A percentile compares a stretch with the other conserved stretches of the same genome.
Conservation (phyloP, 2,329 filamentous ascomycete genomes). For the Chaetomiaceae sp. region DNA sequence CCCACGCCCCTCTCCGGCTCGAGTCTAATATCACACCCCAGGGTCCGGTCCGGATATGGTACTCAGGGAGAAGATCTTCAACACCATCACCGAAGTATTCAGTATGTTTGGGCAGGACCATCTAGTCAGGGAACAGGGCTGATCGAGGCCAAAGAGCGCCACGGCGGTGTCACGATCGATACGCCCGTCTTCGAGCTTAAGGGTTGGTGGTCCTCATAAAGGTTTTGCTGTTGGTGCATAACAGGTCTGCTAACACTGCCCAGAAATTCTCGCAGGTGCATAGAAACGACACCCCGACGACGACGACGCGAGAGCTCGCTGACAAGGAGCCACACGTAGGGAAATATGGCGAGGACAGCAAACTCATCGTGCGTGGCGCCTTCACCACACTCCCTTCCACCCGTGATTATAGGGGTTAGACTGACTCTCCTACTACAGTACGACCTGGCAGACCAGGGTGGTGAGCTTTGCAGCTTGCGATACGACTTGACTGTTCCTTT, state of each 20-base stretch:
- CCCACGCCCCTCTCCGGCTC: background rate
- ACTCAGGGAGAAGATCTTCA: slow-evolving; percentile 37
- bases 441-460: slow-evolving; percentile 77
- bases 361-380: slow-evolving; percentile 34
- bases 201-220: slow-evolving; percentile 29
- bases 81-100: slow-evolving; percentile 25
- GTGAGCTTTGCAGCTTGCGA: slow-evolving; percentile 73
- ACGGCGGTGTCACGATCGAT: slow-evolving; percentile 66
- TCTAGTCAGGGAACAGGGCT: slow-evolving; percentile 7
- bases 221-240: slow-evolving; percentile 35
- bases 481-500: slow-evolving; percentile 57
- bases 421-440: slow-evolving; percentile 41
- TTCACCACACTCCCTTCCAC: background rate
- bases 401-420: no score
- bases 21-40: slow-evolving; percentile 5
- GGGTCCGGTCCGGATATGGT: slow-evolving; percentile 62
- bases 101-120: slow-evolving; percentile 16
- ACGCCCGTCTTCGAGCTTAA: slow-evolving; percentile 73
- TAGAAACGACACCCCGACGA: background rate
- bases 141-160: slow-evolving; percentile 40
- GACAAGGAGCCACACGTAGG: slow-evolving; percentile 39
- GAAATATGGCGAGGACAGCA: slow-evolving; percentile 78
- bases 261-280: slow-evolving; percentile 24
- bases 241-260: slow-evolving; percentile 40
- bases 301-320: slow-evolving; percentile 1